phyloP scores from a whole-genome alignment of 2,329 filamentous ascomycete genomes.

The Aurifilum marmelostoma region DNA sequence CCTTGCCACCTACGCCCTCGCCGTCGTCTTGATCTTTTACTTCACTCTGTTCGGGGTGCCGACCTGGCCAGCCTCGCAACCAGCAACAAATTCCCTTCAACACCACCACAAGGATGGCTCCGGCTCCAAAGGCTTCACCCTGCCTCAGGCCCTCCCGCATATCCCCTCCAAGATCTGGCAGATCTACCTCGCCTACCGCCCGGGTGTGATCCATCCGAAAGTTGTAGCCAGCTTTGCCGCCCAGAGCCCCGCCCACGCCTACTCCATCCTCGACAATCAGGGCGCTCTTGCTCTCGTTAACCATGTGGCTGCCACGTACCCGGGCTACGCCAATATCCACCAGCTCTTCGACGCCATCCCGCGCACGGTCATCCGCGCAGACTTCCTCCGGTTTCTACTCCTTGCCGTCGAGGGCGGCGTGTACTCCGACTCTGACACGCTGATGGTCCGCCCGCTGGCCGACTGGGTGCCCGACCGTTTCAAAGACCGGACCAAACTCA shows the following conservation, averaged over 20 bases:
- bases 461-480: slow-evolving; percentile 34
- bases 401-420: slow-evolving; percentile 42
- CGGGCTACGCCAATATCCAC: slow-evolving; percentile 23
- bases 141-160: slow-evolving; percentile 21
- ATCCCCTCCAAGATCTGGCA: slow-evolving; percentile 36
- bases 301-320: slow-evolving; percentile 29
- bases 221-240: slow-evolving; percentile 30
- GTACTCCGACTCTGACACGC: slow-evolving; percentile 65
- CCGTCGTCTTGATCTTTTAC: not conserved
- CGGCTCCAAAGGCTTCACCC: not conserved
- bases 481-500: slow-evolving; percentile 31
- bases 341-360: slow-evolving; percentile 30
- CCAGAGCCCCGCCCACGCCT: slow-evolving; percentile 30
- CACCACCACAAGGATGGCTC: not conserved
- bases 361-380: slow-evolving; percentile 27
- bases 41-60: not conserved
- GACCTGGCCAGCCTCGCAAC: not conserved
- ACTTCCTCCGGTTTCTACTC: slow-evolving; percentile 38
- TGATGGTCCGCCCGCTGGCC: slow-evolving; percentile 54
- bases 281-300: slow-evolving; percentile 29
- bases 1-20: not conserved
- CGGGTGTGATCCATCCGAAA: slow-evolving; percentile 11
- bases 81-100: not conserved
- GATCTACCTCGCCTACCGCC: slow-evolving; percentile 31
- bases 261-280: slow-evolving; percentile 31